Base-by-base conservation (phyloP, 2,329 filamentous ascomycete species). In the Tolypocladium paradoxum region DNA sequence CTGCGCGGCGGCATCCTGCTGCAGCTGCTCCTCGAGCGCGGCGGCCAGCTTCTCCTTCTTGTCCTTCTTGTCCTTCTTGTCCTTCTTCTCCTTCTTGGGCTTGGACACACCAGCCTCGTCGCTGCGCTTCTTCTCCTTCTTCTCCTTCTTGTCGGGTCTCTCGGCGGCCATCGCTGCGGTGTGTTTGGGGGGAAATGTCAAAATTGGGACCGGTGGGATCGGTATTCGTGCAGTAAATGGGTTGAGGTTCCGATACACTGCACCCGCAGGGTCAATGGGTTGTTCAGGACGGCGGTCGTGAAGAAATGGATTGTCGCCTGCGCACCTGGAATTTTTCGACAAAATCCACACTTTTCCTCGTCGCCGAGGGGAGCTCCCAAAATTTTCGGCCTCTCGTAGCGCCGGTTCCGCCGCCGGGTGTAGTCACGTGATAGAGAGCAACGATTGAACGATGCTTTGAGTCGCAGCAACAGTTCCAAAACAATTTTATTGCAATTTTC, bases 11-110 rank as follows among this genome's bases (percentile, higher is more conserved):
- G 76, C 76, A 48, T 78, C 76, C 58, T 80, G 74, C 62, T 81
- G 77, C 55, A 85, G 70, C 66, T 85, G 82, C 62, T 83, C 79
- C 62, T 90, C 82, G 57, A 90, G 74, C 54, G 80, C 78, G 40
- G 75, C 77, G 48, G 75, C 79, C 56, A 83, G 81, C 81, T 87
- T 87, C 61, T 88, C 83, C 75, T 87, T 86, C 78, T 88, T 88
- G 45, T 77, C 76, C 70, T 83, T 86, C 78, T 88, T 88, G 45
- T 77, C 76, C 70, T 83, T 86, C 76, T 87, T 87, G 35, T 79
- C 77, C 64, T 81, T 79, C 70, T 81, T 81, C 53, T 82, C 79
- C 70, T 79, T 78, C 67, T 79, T 77, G 59, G 70, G 61, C 69
- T 82, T 81, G 63, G 67, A 67, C 54, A 81, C 71, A 62, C 77